phyloP scores from a whole-genome alignment of 2,329 filamentous ascomycete genomes.

The Penicillium fuscoglaucum region DNA sequence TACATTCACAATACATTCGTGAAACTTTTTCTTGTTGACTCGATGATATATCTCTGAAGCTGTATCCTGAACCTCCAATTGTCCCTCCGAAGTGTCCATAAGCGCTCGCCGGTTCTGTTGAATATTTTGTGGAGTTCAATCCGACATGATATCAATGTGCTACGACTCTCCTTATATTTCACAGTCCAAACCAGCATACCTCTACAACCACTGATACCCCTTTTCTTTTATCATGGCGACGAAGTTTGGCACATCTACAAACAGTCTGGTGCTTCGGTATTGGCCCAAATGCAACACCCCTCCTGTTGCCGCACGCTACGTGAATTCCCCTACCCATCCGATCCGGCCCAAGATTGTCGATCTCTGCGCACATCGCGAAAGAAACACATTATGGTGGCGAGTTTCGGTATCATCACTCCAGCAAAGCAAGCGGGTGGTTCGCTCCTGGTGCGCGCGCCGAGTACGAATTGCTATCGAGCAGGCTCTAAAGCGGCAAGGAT shows the following conservation, averaged over 20 bases:
- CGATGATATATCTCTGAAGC: neutral
- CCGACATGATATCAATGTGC: slow-evolving; percentile 22
- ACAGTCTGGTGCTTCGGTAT: slow-evolving; percentile 30
- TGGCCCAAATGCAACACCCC: slow-evolving; percentile 23
- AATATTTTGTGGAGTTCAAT: neutral
- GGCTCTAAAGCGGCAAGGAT: slow-evolving; percentile 50
- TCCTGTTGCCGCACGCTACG: slow-evolving; percentile 35
- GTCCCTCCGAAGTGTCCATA: neutral
- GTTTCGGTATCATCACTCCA: slow-evolving; percentile 36
- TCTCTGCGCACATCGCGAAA: slow-evolving; percentile 40
- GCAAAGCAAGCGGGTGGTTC: slow-evolving; percentile 46
- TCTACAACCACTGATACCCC: neutral
- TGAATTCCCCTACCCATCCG: slow-evolving; percentile 31
- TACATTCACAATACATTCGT: neutral
- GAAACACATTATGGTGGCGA: slow-evolving; percentile 51
- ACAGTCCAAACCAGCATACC: neutral
- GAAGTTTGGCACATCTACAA: slow-evolving; percentile 22
- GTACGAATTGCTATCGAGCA: slow-evolving; percentile 47
- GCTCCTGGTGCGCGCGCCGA: slow-evolving; percentile 48
- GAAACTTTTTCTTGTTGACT: neutral
- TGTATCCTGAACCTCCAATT: neutral
- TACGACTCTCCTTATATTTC: neutral
- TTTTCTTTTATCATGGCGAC: slow-evolving; percentile 13
- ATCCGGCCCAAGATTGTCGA: slow-evolving; percentile 41
- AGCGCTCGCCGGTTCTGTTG: neutral